Conservation (phyloP, 345 rosid genomes). For the Brassica cretica region DNA sequence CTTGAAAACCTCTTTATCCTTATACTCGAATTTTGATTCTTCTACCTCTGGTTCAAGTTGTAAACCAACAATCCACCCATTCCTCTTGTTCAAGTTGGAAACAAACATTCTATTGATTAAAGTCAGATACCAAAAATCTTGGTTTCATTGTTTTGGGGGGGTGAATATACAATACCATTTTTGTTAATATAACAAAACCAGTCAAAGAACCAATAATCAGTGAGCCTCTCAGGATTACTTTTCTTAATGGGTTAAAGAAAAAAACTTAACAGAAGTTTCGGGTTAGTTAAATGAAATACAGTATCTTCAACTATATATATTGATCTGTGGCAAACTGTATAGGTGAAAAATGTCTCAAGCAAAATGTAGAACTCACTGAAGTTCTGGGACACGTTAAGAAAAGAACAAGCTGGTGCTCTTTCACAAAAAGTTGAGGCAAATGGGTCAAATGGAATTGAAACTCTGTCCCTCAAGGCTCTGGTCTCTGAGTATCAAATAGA, state of each 20-base stretch:
- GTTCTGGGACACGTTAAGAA: not conserved
- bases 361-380: not conserved
- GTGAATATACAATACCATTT: no score
- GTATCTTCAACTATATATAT: no score
- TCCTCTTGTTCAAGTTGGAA: not conserved
- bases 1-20: not conserved
- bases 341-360: no score
- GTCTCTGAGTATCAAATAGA: no score
- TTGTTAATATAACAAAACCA: no score
- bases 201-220: not conserved
- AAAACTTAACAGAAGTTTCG: no score
- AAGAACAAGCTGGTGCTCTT: not conserved
- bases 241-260: no score
- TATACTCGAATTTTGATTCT: not conserved
- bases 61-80: not conserved
- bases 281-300: no score
- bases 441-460: not conserved
- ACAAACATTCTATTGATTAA: not conserved
- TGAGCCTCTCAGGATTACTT: no score
- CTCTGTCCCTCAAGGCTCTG: no score
- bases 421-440: not conserved
- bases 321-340: no score
- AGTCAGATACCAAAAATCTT: not conserved
- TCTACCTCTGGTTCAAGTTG: not conserved
- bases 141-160: no score